Percentiles rank a stretch among this genome's conserved stretches.
phyloP scores from a whole-genome alignment of 1,284 basidiomycete genomes.

The Polyporus tsugae region DNA sequence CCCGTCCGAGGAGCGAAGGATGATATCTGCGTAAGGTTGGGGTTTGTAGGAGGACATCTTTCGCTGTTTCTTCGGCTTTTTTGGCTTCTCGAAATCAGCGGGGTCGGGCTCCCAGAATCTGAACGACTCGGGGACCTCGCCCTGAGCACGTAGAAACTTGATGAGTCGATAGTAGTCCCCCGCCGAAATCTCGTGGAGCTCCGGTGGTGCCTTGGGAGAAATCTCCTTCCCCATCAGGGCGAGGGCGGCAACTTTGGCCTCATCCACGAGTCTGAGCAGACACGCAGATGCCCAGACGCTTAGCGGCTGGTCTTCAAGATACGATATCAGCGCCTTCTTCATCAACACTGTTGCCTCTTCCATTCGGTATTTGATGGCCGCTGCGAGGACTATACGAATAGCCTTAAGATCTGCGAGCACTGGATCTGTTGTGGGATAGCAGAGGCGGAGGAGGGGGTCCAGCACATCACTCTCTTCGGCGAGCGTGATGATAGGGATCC shows the following conservation, averaged over 20 bases:
- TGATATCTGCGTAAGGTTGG: too few species aligned
- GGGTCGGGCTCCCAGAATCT: conserved; percentile 13
- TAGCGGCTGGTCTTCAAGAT: conserved; percentile 11
- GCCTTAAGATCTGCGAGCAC: conserved; percentile 16
- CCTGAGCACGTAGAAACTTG: conserved; percentile 15
- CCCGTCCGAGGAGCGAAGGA: too few species aligned
- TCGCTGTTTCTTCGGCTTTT: too few species aligned
- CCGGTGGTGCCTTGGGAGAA: conserved; percentile 10
- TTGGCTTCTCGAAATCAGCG: too few species aligned
- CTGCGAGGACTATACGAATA: conserved; percentile 18
- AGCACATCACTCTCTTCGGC: conserved; percentile 27
- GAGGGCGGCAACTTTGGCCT: conserved; percentile 6
- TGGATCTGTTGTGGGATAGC: conserved; percentile 32
- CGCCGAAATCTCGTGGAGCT: conserved; percentile 23
- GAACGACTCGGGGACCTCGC: conserved; percentile 18
- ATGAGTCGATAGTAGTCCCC: conserved; percentile 27
- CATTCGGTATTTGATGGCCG: conserved; percentile 28
- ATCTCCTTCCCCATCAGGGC: conserved; percentile 12
- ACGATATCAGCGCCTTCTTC: conserved; percentile 6
- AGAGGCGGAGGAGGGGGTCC: conserved; percentile 33
- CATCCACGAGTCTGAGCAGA: conserved; percentile 13
- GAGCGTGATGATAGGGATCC: conserved; percentile 16
- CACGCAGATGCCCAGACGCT: conserved; percentile 18
- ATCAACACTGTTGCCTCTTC: conserved; percentile 19
- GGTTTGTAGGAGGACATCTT: too few species aligned